Percentiles rank a stretch among this genome's conserved stretches.
These are phyloP conservation scores for Sanghuangporus weigelae DNA, from an alignment of 1,284 basidiomycete genomes.

Conservation along the genomic window DNA sequence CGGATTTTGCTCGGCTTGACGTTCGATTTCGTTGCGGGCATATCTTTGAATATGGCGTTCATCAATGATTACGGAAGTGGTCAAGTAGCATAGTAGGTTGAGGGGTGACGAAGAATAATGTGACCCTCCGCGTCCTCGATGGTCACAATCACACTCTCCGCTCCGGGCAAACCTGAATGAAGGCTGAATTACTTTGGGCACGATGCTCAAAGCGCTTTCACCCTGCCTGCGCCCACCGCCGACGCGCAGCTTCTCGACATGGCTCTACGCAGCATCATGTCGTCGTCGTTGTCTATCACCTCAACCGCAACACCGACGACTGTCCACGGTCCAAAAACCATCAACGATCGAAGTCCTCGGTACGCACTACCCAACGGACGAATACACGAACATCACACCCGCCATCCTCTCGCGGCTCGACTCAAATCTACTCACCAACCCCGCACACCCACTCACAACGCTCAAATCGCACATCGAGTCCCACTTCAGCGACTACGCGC, in stretches of 20 bases:
- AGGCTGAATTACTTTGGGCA: not conserved
- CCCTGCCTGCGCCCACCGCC: not conserved
- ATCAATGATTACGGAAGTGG: not conserved
- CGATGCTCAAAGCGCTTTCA: not conserved
- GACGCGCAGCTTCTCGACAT: slow-evolving; percentile 1
- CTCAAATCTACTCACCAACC: slow-evolving; percentile 69
- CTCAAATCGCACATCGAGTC: slow-evolving; percentile 83
- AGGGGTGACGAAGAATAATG: not conserved
- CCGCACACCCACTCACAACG: slow-evolving; percentile 82
- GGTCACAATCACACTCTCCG: not conserved
- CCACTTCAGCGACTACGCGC: slow-evolving; percentile 71
- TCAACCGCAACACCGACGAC: too few relatives aligned
- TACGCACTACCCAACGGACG: slow-evolving; percentile 63
- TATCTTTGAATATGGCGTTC: too few relatives aligned
- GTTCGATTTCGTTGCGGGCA: too few relatives aligned
- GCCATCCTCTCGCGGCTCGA: slow-evolving; percentile 77
- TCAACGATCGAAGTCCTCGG: slow-evolving; percentile 40
- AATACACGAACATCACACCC: slow-evolving; percentile 80
- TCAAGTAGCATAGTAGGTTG: not conserved
- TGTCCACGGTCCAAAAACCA: too few relatives aligned
- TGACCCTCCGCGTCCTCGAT: not conserved
- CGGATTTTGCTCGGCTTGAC: too few relatives aligned
- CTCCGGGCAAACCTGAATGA: not conserved
- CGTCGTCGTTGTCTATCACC: too few relatives aligned
- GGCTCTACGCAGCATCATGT: slow-evolving; percentile 1